Evolutionary conservation across 495 filamentous ascomycete species (phyloP), one percentile per base, ranked within the genome.

Genomic region (Bacidia gigantensis): DNA sequence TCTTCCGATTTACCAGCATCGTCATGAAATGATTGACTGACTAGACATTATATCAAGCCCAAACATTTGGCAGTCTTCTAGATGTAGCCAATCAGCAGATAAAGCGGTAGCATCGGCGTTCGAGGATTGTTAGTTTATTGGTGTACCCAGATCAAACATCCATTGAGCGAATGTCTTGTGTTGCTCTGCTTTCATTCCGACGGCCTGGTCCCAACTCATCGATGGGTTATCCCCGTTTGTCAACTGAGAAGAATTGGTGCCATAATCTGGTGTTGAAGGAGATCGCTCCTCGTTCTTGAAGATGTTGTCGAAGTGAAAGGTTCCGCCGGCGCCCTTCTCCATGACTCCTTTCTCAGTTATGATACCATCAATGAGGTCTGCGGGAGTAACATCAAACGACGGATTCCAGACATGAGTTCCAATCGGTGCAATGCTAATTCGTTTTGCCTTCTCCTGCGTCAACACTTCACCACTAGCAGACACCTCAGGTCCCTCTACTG

Each of bases 381-480:
- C 71, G 0, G 92, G 90, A 1, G 92, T 97, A 24, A 98, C 83
- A 64, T 98, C 92, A 60, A 98, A 98, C 18, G 88, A 83, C 24
- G 93, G 92, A 61, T 98, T 98, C 87, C 90, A 98, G 20, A 95
- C 86, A 42, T 71, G 70, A 42, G 95, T 92, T 1, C 78, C 76
- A 56, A 82, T 74, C 25, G 94, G 84, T 9, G 90, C 92, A 49
- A 87, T 89, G 41, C 78, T 77, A 17, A 98, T 77, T 23, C 81
- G 80, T 29, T 78, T 80, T 24, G 65, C 62, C 23, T 65, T 67
- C 26, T 55, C 58, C n/a, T 51, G 46, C 9, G 26, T 40, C 20
- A 55, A 26, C 17, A 62, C 60, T 5, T 67, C 71, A 29, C 80
- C 75, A n/a, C 69, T 63, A 14, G 77, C n/a, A 26, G 3, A 39